Conservation (phyloP, 495 filamentous ascomycete genomes). For the Chaetomium fimeti region DNA sequence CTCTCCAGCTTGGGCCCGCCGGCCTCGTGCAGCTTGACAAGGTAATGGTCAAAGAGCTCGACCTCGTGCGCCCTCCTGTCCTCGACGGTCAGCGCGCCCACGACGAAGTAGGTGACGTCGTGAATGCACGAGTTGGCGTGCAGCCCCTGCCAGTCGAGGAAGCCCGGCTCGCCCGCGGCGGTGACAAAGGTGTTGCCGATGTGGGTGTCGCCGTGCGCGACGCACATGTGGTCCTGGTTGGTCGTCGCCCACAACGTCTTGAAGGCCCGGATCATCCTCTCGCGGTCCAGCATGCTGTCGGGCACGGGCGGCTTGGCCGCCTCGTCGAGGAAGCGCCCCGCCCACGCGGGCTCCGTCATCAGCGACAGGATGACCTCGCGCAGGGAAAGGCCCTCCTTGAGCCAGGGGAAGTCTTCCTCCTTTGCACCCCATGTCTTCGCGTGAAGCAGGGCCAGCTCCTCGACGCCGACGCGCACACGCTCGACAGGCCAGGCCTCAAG, state of each 20-base stretch:
- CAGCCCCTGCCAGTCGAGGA: constrained; percentile 13
- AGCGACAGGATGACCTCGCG: constrained; percentile 5
- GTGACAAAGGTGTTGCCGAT: constrained; percentile 13
- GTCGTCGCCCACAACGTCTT: constrained; percentile 9
- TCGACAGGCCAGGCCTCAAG: constrained; percentile 10
- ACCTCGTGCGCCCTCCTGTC: constrained; percentile 6
- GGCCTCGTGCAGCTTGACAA: constrained; percentile 3
- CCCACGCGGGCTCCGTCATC: neutral
- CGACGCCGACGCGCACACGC: constrained; percentile 7
- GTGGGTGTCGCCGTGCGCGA: constrained; percentile 8
- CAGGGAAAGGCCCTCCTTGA: constrained; percentile 11
- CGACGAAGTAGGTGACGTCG: constrained; percentile 7
- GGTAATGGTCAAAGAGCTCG: constrained; percentile 3
- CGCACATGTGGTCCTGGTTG: constrained; percentile 2
- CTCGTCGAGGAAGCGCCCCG: constrained; percentile 9
- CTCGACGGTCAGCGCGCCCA: constrained; percentile 10
- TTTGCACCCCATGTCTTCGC: constrained; percentile 9
- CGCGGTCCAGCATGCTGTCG: neutral
- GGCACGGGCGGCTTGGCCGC: neutral
- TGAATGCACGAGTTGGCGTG: constrained; percentile 7
- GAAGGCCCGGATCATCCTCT: constrained; percentile 1
- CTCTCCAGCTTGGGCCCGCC: constrained; percentile 12
- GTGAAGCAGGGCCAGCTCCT: constrained; percentile 7
- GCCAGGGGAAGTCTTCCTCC: constrained; percentile 10
- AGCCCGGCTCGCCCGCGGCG: constrained; percentile 8